Evolutionary conservation across 2,329 filamentous ascomycete genomes (phyloP), one percentile per base, ranked within the genome.

Genomic region (Paecilomyces dactylethromorphus): DNA sequence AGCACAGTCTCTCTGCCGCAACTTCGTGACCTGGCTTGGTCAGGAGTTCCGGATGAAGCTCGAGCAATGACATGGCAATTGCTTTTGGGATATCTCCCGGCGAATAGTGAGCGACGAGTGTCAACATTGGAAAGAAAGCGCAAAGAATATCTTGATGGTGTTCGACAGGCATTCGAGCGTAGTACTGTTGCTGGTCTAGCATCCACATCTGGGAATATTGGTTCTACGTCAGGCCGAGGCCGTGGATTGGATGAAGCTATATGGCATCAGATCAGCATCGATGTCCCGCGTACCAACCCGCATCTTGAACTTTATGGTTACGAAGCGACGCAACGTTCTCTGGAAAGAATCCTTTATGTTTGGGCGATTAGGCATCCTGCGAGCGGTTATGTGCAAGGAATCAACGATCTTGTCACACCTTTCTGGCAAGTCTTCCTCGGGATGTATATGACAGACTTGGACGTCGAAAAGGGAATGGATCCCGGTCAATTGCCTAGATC

Each of bases 51-150:
- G 0, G 88, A 91, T 67, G 95, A 99, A 78, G 92, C 99, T 18
- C 90, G 95, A 58, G 91, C 94, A 55, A 97, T 99, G 89, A 94
- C 93, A n/a, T 99, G 94, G 94, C 92, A 97, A 75, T 82, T 99
- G 24, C 82, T 99, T 21, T 84, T 99, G 24, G 94, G 93, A 59
- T 99, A 99, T 73, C 83, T 99, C 3, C 94, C 95, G 1, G 95
- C 93, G n/a, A 97, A 92, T 70, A 96, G 92, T 67, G 95, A 99
- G 72, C 84, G 94, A 62, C 86, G 95, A 56, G 90, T 97, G 7
- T 85, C 90, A 0, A 94, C 92, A 0, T 81, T 99, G 10, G 94
- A 99, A 72, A 83, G 94, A 60, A 99, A 99, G 75, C 86, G 94
- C 56, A 97, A 93, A 71, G 95, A 99, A 73, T 99, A 99, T 70